phyloP scores from a whole-genome alignment of 768 basidiomycete genomes.

The Hygrophoropsis aurantiaca region DNA sequence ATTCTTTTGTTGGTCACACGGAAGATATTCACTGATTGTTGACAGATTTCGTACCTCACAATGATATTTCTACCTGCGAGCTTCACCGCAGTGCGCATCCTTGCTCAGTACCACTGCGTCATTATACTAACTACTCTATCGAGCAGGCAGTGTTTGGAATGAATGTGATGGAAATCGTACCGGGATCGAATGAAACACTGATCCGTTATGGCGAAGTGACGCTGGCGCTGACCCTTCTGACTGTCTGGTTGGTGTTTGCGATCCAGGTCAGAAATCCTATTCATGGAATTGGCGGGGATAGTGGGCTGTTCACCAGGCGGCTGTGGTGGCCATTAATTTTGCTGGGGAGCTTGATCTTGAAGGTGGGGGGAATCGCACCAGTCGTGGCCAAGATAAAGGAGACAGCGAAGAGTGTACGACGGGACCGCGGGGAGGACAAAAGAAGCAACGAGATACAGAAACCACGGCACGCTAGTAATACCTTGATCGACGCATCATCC shows the following conservation, averaged over 20 bases:
- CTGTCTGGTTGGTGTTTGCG: slow-evolving; percentile 57
- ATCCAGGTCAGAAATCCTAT: slow-evolving; percentile 38
- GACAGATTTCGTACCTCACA: slow-evolving; percentile 52
- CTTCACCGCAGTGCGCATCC: slow-evolving; percentile 32
- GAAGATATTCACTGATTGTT: slow-evolving; percentile 1
- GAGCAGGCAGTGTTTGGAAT: slow-evolving; percentile 31
- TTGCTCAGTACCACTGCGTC: background rate
- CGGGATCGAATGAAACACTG: slow-evolving; percentile 28
- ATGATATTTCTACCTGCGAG: slow-evolving; percentile 58
- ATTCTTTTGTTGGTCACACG: background rate
- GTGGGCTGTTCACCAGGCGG: too few relatives aligned
- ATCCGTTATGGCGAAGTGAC: slow-evolving; percentile 43
- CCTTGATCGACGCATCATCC: too few relatives aligned
- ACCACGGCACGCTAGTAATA: too few relatives aligned
- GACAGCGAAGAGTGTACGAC: too few relatives aligned
- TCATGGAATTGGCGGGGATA: slow-evolving; percentile 11
- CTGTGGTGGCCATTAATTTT: too few relatives aligned
- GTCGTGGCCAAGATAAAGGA: too few relatives aligned
- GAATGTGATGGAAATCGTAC: slow-evolving; percentile 32
- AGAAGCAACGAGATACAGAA: too few relatives aligned
- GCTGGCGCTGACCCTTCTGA: slow-evolving; percentile 47
- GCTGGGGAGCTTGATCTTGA: too few relatives aligned
- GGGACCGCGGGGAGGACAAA: too few relatives aligned
- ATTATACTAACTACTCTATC: slow-evolving; percentile 7
- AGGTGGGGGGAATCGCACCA: too few relatives aligned